Percentiles rank a stretch among this genome's conserved stretches.
Evolutionary conservation across 495 filamentous ascomycete genomes (phyloP).

Genomic region (Penicillium daleae): DNA sequence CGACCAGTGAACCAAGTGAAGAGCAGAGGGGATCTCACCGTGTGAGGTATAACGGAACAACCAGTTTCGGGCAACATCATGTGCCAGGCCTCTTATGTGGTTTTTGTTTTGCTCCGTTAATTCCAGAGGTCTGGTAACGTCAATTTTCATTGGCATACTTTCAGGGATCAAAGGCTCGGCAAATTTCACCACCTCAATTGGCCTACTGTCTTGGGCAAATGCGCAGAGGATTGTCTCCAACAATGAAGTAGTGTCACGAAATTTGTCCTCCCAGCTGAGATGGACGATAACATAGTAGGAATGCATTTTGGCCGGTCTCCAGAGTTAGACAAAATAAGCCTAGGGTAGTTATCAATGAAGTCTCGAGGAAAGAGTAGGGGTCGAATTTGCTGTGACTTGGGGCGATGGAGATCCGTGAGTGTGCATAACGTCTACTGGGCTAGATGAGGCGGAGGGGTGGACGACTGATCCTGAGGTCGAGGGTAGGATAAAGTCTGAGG

Average conservation of each 20-base stretch:
- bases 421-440: too few relatives aligned
- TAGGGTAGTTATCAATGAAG: not conserved
- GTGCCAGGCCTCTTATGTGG: not conserved
- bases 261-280: not conserved
- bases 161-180: not conserved
- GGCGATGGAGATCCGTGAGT: too few relatives aligned
- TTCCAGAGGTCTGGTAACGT: not conserved
- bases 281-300: not conserved
- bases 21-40: not conserved
- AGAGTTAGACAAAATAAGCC: not conserved
- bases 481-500: too few relatives aligned
- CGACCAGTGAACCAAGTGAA: not conserved
- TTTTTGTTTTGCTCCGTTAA: not conserved
- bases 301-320: not conserved
- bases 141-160: not conserved
- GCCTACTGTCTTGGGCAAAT: not conserved
- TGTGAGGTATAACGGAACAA: not conserved
- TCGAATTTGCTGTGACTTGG: too few relatives aligned
- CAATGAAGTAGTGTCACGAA: not conserved
- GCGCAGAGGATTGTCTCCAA: not conserved
- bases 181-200: not conserved
- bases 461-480: too few relatives aligned
- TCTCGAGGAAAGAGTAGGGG: not conserved
- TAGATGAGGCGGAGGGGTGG: too few relatives aligned
- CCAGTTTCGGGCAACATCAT: not conserved